phyloP scores from a whole-genome alignment of 768 basidiomycete genomes.

The Boletus coccyginus region DNA sequence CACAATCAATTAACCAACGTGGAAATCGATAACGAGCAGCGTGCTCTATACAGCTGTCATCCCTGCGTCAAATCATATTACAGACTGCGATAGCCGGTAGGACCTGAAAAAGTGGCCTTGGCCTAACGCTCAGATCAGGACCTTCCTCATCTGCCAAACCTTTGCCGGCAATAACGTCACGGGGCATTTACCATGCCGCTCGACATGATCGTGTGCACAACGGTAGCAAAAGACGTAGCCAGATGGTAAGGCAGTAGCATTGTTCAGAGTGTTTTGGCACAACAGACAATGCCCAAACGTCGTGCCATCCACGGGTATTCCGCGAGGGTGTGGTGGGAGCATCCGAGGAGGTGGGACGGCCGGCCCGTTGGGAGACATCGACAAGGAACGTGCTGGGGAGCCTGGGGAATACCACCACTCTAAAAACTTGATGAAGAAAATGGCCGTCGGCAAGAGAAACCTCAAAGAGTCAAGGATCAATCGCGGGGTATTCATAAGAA shows the following conservation, averaged over 20 bases:
- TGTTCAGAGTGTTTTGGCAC: slow-evolving; percentile 68
- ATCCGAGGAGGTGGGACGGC: slow-evolving; percentile 75
- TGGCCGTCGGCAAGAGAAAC: slow-evolving; percentile 78
- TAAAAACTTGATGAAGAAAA: slow-evolving; percentile 94
- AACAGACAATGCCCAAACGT: slow-evolving; percentile 85
- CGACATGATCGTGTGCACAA: slow-evolving; percentile 82
- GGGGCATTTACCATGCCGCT: slow-evolving; percentile 77
- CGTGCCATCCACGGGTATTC: slow-evolving; percentile 57
- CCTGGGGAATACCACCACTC: slow-evolving; percentile 99
- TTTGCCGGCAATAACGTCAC: slow-evolving; percentile 76
- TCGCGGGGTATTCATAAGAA: slow-evolving; percentile 54
- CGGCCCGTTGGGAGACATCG: slow-evolving; percentile 60
- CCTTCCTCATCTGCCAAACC: slow-evolving; percentile 84
- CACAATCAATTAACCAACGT: slow-evolving; percentile 4
- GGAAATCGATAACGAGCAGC: slow-evolving; percentile 4
- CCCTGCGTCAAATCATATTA: slow-evolving; percentile 6
- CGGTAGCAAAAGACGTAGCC: slow-evolving; percentile 96
- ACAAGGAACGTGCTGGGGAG: slow-evolving; percentile 77
- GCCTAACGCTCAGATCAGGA: slow-evolving; percentile 58
- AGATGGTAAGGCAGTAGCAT: slow-evolving; percentile 87
- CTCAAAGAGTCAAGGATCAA: slow-evolving; percentile 75
- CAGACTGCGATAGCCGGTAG: slow-evolving; percentile 1
- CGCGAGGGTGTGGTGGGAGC: slow-evolving; percentile 70
- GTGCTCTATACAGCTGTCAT: not conserved
- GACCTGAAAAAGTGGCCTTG: not conserved